Conservation (phyloP, 2,329 filamentous ascomycete genomes). For the Hypomyces perniciosus region DNA sequence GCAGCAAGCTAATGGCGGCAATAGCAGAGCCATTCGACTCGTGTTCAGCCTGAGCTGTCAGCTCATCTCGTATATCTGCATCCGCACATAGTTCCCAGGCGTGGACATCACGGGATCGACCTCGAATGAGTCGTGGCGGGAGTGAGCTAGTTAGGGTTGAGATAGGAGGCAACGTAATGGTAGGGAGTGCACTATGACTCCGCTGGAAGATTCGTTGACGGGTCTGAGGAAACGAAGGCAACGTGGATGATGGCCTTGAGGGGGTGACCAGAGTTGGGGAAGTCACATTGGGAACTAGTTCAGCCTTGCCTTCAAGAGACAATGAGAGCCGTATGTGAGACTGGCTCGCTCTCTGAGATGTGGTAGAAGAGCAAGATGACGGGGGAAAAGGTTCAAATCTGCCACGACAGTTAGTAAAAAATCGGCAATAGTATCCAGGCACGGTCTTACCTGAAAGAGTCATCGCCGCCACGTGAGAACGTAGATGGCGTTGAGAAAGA, state of each 20-base stretch:
- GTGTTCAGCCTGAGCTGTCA: conserved; percentile 75
- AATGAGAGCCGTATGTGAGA: conserved; percentile 70
- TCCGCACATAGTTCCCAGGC: conserved; percentile 92
- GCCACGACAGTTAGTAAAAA: background rate
- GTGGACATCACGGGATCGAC: conserved; percentile 78
- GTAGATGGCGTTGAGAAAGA: conserved; percentile 46
- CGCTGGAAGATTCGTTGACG: conserved; percentile 55
- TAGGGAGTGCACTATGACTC: conserved; percentile 62
- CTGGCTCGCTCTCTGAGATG: conserved; percentile 33
- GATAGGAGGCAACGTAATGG: conserved; percentile 52
- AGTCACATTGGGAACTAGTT: conserved; percentile 65
- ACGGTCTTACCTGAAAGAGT: conserved; percentile 40
- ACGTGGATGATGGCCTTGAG: conserved; percentile 41
- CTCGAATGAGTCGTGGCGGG: conserved; percentile 53
- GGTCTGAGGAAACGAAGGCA: conserved; percentile 42
- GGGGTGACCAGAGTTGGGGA: conserved; percentile 53
- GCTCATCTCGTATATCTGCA: conserved; percentile 67
- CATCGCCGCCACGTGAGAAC: conserved; percentile 31
- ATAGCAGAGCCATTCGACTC: conserved; percentile 74
- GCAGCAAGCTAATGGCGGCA: conserved; percentile 73
- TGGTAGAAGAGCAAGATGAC: conserved; percentile 36
- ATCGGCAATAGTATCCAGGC: background rate
- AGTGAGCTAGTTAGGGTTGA: conserved; percentile 47
- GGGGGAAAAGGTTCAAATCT: conserved; percentile 41
- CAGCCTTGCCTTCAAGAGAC: conserved; percentile 85